Evolutionary conservation across 2,329 filamentous ascomycete species (phyloP).

Genomic region (Kalmusia sp.): DNA sequence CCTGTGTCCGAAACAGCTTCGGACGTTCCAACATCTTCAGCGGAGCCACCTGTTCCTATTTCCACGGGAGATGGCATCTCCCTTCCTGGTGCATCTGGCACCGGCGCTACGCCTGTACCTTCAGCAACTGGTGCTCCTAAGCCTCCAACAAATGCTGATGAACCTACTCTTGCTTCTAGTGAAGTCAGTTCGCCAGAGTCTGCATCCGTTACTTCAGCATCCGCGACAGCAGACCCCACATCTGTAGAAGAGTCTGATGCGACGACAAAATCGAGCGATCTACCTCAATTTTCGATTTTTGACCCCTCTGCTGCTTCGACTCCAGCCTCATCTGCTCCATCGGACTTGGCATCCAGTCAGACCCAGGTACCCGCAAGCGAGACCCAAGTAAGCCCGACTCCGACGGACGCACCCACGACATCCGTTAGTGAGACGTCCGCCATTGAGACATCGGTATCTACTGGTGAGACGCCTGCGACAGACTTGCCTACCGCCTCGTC

Average conservation of each 20-base stretch:
- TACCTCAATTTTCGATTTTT: conserved; percentile 7
- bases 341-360: conserved; percentile 12
- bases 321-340: conserved; percentile 3
- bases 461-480: neutral
- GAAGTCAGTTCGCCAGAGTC: neutral
- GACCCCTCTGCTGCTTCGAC: conserved; percentile 6
- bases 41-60: neutral
- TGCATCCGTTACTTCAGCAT: neutral
- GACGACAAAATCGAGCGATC: neutral
- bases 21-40: neutral
- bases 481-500: neutral
- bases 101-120: conserved; percentile 2
- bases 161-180: neutral
- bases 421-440: neutral
- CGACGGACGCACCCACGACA: conserved; percentile 4
- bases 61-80: conserved; percentile 8
- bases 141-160: neutral
- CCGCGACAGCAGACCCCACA: conserved; percentile 1
- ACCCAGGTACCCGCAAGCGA: conserved; percentile 16
- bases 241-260: neutral
- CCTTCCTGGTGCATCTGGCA: conserved; percentile 14
- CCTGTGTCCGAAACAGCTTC: conserved; percentile 8
- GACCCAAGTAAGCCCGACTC: conserved; percentile 11
- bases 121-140: neutral
- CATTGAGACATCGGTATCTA: neutral